Evolutionary conservation across 805 yeast species (phyloP), one percentile per base, ranked within the genome.

Genomic region (Nakazawaea ishiwadae): DNA sequence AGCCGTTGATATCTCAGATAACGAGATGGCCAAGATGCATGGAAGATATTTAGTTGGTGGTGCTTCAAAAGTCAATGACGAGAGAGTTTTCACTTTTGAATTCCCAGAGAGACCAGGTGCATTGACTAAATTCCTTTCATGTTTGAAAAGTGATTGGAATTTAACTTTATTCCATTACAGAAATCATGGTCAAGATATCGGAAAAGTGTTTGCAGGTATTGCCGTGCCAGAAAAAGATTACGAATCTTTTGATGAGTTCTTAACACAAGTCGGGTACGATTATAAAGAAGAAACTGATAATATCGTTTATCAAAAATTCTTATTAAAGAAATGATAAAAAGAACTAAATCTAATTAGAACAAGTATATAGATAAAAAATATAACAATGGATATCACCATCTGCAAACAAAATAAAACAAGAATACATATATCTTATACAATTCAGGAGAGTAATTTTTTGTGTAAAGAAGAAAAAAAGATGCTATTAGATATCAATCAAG

Each of bases 91-190:
- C 51, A 74, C 84, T 37, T 93, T 93, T 54, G 96, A 89, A 62
- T 95, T 93, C 70, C 99, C 99, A 11, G 99, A 93, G 58, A 81
- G 93, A 55, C 98, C 99, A 2, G 96, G 96, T 36, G 97, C 99
- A 1, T 71, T 93, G 54, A 77, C 83, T 21, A 83, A 76, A 44
- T 93, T 93, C 66, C 71, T 93, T 54, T 74, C 73, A 20, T 72
- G 81, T 14, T 63, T 93, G 57, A 77, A 82, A 54, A 71, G 73
- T 19, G 79, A 80, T 38, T 93, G 98, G 97, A 93, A 93, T 58
- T 78, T 93, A 47, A 84, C 97, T 1, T 65, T 93, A 53, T 93
- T 93, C 81, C 96, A 93, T 62, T 93, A 93, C 65, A 80, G 99
- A 71, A 89, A 93, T 66, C 95, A 89, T 52, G 99, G 99, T 30